Conservation (phyloP, 768 basidiomycete genomes). For the Psilocybe sp. region DNA sequence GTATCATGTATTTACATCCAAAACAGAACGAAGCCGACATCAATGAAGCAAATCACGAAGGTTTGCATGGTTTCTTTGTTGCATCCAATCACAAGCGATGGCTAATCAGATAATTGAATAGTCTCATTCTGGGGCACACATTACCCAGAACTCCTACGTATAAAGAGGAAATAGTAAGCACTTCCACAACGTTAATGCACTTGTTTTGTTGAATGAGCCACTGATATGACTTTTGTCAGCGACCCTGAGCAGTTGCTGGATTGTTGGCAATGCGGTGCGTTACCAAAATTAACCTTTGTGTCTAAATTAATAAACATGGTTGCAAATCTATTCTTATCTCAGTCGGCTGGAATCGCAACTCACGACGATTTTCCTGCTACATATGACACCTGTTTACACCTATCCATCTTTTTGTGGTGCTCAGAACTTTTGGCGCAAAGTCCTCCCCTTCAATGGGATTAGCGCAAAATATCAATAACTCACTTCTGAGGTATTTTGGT, state of each 20-base stretch:
- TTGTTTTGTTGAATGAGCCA: background rate
- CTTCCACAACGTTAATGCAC: background rate
- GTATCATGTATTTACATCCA: no score
- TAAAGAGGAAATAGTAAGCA: conserved; percentile 48
- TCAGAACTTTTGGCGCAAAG: no score
- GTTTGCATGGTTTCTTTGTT: conserved; percentile 17
- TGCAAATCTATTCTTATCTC: background rate
- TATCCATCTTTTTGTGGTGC: background rate
- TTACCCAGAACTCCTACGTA: conserved; percentile 34
- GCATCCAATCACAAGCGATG: background rate
- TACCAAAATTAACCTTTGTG: background rate
- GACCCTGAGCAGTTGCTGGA: conserved; percentile 46
- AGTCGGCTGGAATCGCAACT: conserved; percentile 36
- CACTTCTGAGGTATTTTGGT: no score
- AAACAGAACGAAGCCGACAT: conserved; percentile 47
- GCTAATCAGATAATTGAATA: conserved; percentile 7
- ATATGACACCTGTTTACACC: conserved; percentile 11
- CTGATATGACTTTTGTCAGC: conserved; percentile 19
- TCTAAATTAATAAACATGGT: background rate
- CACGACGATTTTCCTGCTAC: conserved; percentile 31
- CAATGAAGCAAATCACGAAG: conserved; percentile 42
- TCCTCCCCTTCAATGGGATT: no score
- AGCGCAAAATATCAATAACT: no score
- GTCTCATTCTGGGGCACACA: conserved; percentile 44
- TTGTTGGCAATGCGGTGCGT: conserved; percentile 50